Evolutionary conservation across 139 green algal genomes (phyloP), one percentile per base, ranked within the genome.

Genomic region (Tetradesmus obliquus): DNA sequence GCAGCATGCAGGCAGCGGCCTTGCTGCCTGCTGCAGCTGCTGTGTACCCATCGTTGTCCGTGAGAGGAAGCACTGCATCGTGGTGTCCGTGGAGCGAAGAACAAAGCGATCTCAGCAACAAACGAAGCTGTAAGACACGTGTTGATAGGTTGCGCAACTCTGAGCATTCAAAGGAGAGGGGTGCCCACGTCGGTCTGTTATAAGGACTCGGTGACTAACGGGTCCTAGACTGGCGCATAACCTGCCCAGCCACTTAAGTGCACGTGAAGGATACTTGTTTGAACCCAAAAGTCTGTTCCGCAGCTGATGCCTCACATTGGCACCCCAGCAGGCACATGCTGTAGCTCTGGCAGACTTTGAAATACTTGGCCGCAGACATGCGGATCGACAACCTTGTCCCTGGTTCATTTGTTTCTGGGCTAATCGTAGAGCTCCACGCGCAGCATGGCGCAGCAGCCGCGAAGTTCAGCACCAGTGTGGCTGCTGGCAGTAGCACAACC

Each of bases 41-140:
- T 45, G 57, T 32, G 58, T n/a, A 55, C 82, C 81, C 89, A 53
- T 92, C 81, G 60, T 88, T 88, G 17, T 82, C 89, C 66, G 87
- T 89, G 15, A 89, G n/a, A 12, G 81, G 81, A 54, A 92, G 87
- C 8, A 83, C 87, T 82, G 87, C 66, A 76, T 76, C 66, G 17
- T 76, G 66, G 66, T 76, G 66, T 76, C 2, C n/a, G 2, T 76
- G 3, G 15, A 7, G 32, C 32, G 32, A 24, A 19, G 17, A 76
- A 76, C 66, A n/a, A 24, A 76, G 66, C 17, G 66, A 76, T 76
- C 66, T 76, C 17, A 4, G 17, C 66, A 24, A 76, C 66, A 24
- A 76, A 76, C 66, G 5, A 76, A 76, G 66, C 66, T 24, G 17
- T 19, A 76, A 3, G 17, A 13, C 12, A 76, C 12, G 66, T 76